Conservation (phyloP, 2,329 filamentous ascomycete genomes). For the Stachybotrys elegans region DNA sequence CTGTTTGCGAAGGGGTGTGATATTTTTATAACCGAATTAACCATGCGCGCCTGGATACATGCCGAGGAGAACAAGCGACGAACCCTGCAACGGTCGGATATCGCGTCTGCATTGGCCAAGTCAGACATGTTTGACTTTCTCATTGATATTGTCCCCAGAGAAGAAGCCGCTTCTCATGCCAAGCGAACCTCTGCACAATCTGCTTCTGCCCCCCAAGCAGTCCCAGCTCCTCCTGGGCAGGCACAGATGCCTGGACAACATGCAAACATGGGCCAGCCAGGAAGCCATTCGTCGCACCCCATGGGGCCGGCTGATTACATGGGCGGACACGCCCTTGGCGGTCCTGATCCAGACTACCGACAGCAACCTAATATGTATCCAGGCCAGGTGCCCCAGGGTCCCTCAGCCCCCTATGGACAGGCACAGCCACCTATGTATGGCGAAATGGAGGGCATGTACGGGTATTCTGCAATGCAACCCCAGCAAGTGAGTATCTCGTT, state of each 20-base stretch:
- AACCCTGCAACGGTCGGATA: constrained; percentile 91
- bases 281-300: constrained; percentile 51
- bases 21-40: constrained; percentile 98
- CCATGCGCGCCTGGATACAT: constrained; percentile 99
- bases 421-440: constrained; percentile 76
- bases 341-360: constrained; percentile 71
- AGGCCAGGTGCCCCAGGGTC: constrained; percentile 69
- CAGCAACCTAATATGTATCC: constrained; percentile 76
- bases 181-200: constrained; percentile 64
- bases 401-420: constrained; percentile 69
- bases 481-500: constrained; percentile 63
- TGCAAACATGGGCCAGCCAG: constrained; percentile 43
- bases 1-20: constrained; percentile 98
- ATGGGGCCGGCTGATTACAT: constrained; percentile 62
- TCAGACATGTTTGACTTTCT: constrained; percentile 99
- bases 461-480: constrained; percentile 72
- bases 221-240: constrained; percentile 45
- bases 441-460: constrained; percentile 80
- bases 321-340: constrained; percentile 56
- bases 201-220: constrained; percentile 32
- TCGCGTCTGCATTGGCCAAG: constrained; percentile 90
- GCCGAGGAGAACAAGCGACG: constrained; percentile 98
- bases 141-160: constrained; percentile 95
- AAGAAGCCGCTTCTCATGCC: constrained; percentile 81
- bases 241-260: constrained; percentile 49